Base-by-base conservation (phyloP, 177 flowering plant species). In the Vitis hybrid region DNA sequence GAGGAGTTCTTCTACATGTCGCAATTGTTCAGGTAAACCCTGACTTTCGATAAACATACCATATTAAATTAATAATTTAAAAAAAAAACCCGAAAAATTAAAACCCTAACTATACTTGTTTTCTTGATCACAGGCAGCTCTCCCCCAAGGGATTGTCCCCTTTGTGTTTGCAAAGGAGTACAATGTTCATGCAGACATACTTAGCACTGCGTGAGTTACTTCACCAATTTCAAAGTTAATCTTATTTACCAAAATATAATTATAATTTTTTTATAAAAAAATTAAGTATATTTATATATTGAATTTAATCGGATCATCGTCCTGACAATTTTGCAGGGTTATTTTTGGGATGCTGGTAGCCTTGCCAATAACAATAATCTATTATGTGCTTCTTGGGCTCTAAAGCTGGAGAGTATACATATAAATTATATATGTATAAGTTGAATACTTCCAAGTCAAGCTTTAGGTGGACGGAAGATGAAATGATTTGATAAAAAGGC, bases 81-180 rank as follows among this genome's bases (percentile, higher is more conserved):
- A 18, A 21, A 24, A 24, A 24, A 24, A 24, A 24, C 27, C 27
- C 27, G 0, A 24, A 24, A 24, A 6, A 54, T 21, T 32, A 21
- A 17, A 32, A 24, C 27, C 18, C 27, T 17, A 58, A 48, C 0
- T 18, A 11, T 15, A 60, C 50, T 46, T 64, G 51, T 67, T 46
- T 15, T 62, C 7, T 62, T 35, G 11, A 7, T 24, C 27, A 24
- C 62, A 79, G 85, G 88, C 86, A 51, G 86, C 88, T 67, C 86
- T 82, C 64, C 88, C 88, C 10, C 88, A 84, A 70, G 88, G 88
- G 0, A 84, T 84, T 4, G 87, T 84, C 18, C 87, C 87, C 1
- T 84, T 80, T 57, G 86, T 83, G 8, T 83, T 81, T 59, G 83
- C 87, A 21, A 83, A 83, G 67, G 83, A 82, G 55, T 84, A 84